Conservation (phyloP, 225 moss, liverwort and hornwort genomes). For the Climacium dendroides region DNA sequence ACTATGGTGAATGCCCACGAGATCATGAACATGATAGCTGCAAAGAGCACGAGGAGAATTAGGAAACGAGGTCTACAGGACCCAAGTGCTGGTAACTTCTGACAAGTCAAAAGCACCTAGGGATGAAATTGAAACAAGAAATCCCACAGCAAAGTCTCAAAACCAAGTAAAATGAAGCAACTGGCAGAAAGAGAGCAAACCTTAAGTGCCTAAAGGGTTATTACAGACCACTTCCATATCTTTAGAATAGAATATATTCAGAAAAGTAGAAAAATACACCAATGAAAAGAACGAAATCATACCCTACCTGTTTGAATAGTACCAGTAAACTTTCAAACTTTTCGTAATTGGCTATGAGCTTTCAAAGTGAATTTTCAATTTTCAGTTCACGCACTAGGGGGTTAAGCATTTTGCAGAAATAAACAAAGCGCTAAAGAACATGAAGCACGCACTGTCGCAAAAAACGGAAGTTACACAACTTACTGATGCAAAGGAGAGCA, state of each 20-base stretch:
- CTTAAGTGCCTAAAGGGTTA: not conserved
- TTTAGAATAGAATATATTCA: not conserved
- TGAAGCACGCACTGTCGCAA: not conserved
- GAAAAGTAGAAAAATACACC: not conserved
- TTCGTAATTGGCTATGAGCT: not conserved
- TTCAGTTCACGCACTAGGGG: not conserved
- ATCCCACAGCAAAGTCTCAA: not conserved
- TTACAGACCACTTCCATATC: not conserved
- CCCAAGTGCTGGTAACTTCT: not conserved
- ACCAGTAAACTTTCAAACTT: not conserved
- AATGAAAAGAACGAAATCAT: not conserved
- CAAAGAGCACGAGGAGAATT: not conserved
- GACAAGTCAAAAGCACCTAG: not conserved
- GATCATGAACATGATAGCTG: conserved; percentile 98
- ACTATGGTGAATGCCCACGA: conserved; percentile 90
- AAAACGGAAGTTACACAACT: conserved; percentile 6
- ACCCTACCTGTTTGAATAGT: not conserved
- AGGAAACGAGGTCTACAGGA: not conserved
- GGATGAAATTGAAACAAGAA: not conserved
- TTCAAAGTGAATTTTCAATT: not conserved
- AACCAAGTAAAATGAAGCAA: not conserved
- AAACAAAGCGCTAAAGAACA: not conserved
- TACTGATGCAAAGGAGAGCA: conserved; percentile 83
- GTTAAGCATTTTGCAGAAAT: not conserved
- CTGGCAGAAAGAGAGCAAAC: not conserved